phyloP scores from a whole-genome alignment of 768 basidiomycete species.

The Phaffia tasmanica region DNA sequence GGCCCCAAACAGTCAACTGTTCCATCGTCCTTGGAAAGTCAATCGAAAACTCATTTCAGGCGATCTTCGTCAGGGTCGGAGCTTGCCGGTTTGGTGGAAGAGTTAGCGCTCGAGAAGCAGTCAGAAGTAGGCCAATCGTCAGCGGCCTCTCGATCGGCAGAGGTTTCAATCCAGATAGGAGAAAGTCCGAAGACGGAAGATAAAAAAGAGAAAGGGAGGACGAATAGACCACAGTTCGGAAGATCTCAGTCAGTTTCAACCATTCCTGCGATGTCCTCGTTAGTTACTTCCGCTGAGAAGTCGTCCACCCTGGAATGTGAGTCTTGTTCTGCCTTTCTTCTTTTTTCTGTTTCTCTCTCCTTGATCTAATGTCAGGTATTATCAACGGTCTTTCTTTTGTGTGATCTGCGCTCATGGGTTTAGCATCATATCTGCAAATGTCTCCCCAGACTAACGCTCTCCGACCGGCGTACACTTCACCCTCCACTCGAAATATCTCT shows the following conservation, averaged over 20 bases:
- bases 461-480: not conserved
- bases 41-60: not conserved
- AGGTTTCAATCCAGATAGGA: not conserved
- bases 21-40: too few species aligned
- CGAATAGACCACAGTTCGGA: not conserved
- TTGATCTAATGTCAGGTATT: not conserved
- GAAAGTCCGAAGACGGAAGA: not conserved
- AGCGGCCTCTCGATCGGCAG: too few species aligned
- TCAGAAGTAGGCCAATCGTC: too few species aligned
- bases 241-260: slow-evolving; percentile 15
- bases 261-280: not conserved
- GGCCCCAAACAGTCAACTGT: not conserved
- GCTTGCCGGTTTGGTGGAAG: not conserved
- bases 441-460: not conserved
- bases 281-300: not conserved
- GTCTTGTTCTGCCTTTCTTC: too few species aligned
- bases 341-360: too few species aligned
- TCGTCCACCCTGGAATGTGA: too few species aligned
- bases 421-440: not conserved
- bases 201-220: slow-evolving; percentile 2
- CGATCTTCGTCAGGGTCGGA: slow-evolving; percentile 11
- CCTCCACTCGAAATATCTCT: slow-evolving; percentile 8
- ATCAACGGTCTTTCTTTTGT: not conserved
- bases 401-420: too few species aligned
- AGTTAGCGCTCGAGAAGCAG: too few species aligned